Base-by-base conservation (phyloP, 139 green algal genomes). In the Nannochloris sp. region DNA sequence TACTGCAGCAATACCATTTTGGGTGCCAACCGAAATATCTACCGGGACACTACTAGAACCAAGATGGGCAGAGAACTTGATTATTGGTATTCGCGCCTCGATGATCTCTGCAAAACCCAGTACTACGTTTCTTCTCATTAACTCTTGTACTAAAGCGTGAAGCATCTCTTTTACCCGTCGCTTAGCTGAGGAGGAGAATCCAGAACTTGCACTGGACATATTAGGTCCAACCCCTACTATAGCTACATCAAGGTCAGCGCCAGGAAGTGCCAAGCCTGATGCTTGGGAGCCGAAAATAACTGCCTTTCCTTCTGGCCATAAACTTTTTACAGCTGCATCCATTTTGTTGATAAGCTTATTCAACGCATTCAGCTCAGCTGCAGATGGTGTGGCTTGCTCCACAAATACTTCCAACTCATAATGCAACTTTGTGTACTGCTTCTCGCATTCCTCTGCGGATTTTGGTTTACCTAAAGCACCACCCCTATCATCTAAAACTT, bases 241-340 rank as follows among this genome's bases (percentile, higher is more conserved):
- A 3, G 85, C 82, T 31, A 89, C 71, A 64, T 92, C 85, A 31
- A 92, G 66, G 49, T 94, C 87, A 23, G 67, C 76, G 4, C 84
- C 82, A n/a, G 85, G 85, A 25, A 90, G 73, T 0, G 82, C 75
- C 55, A 90, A 55, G 12, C 76, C 75, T 11, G 67, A 78, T 5
- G 85, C 83, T 75, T 78, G 62, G 2, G 78, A 87, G 16, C 85
- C 85, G 61, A 92, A 92, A 18, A 91, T 73, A n/a, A 73, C 68
- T 4, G 79, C 75, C 3, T 62, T 58, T 4, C 75, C 70, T 0
- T 74, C 7, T 0, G 71, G 78, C 84, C 84, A 91, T 9, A 90
- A 53, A 8, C n/a, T 25, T 6, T 18, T 5, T 1, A 68, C 74
- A 4, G 59, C 74, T 0, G 23, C 27, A 34, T 71, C 62, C 9